Conservation (phyloP, 2,329 filamentous ascomycete species). For the Lizonia empirigonia region DNA sequence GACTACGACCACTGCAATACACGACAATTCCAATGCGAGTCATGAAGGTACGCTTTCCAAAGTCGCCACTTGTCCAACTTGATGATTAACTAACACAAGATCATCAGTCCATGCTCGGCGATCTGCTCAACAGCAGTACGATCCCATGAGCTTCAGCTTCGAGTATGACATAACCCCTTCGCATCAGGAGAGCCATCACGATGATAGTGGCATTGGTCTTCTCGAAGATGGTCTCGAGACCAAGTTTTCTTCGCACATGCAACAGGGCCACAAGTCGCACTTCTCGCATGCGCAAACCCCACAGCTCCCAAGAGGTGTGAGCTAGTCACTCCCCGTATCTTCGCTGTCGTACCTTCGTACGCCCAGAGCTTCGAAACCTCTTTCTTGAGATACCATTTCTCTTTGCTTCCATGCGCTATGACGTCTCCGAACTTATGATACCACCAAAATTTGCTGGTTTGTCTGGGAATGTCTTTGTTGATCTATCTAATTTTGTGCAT, state of each 20-base stretch:
- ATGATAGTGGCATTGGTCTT: slow-evolving; percentile 45
- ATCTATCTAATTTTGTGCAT: slow-evolving; percentile 36
- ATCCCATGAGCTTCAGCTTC: slow-evolving; percentile 42
- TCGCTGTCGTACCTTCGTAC: neutral
- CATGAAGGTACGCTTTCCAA: slow-evolving; percentile 41
- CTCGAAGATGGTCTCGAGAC: slow-evolving; percentile 45
- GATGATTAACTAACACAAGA: slow-evolving; percentile 45
- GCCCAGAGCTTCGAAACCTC: neutral
- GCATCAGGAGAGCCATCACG: slow-evolving; percentile 41
- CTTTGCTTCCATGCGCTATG: slow-evolving; percentile 28
- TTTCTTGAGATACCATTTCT: slow-evolving; percentile 13
- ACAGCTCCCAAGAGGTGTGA: slow-evolving; percentile 28
- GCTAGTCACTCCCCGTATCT: slow-evolving; percentile 10
- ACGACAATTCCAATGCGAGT: slow-evolving; percentile 27
- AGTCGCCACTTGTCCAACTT: slow-evolving; percentile 15
- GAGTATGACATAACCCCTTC: slow-evolving; percentile 40
- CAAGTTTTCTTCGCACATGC: slow-evolving; percentile 37
- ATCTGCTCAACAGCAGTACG: slow-evolving; percentile 41
- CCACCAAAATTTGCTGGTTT: slow-evolving; percentile 34
- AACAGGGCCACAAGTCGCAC: slow-evolving; percentile 29
- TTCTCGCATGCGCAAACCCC: slow-evolving; percentile 30
- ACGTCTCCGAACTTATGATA: slow-evolving; percentile 42
- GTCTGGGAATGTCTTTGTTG: slow-evolving; percentile 33
- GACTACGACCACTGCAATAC: slow-evolving; percentile 31
- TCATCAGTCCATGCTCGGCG: slow-evolving; percentile 43